Base-by-base conservation (phyloP, 2,329 filamentous ascomycete genomes). In the Paracoccidioides brasiliensis region DNA sequence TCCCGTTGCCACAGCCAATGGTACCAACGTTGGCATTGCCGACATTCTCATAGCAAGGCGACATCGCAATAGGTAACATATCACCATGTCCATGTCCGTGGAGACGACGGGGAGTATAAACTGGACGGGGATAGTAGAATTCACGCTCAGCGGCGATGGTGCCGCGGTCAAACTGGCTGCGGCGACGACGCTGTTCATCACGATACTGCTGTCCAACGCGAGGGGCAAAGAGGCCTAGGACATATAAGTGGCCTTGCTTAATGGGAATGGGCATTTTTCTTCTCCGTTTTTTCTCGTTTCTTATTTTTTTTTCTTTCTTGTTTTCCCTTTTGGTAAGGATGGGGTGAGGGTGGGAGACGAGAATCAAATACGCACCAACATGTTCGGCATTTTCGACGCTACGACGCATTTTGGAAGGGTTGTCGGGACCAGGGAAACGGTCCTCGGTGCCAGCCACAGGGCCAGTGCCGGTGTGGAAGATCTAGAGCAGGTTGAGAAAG, bases 371-470 rank as follows among this genome's bases (percentile, higher is more conserved):
- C 84, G 69, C 68, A 82, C 90, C 90, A 62, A 91, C 82, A 65
- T 88, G 84, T 66, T 89, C 85, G 1, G 89, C 89, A 67, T 93
- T 94, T 67, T 94, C 87, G 58, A 87, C 85, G 62, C 87, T 93
- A 58, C 90, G 81, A 72, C 89, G 86, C 77, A 93, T 85, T 74
- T 95, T 95, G 0, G 86, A 87, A 55, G 83, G 79, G 65, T 95
- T 95, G 72, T 95, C 88, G 0, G 88, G 85, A 1, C 76, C 74
- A 0, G 89, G 89, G 63, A 95, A 95, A 0, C 74, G 68, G 62
- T 89, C 84, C 69, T 94, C 88, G 37, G 80, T 74, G 2, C 89
- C 88, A 53, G 83, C 79, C 55, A 81, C 66, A 53, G 75, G 73
- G 7, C 75, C 74, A 37, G 66, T 68, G 28, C 71, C 67, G 43